phyloP scores from a whole-genome alignment of 2,329 filamentous ascomycete species.

The Ophiocordyceps unilateralis region DNA sequence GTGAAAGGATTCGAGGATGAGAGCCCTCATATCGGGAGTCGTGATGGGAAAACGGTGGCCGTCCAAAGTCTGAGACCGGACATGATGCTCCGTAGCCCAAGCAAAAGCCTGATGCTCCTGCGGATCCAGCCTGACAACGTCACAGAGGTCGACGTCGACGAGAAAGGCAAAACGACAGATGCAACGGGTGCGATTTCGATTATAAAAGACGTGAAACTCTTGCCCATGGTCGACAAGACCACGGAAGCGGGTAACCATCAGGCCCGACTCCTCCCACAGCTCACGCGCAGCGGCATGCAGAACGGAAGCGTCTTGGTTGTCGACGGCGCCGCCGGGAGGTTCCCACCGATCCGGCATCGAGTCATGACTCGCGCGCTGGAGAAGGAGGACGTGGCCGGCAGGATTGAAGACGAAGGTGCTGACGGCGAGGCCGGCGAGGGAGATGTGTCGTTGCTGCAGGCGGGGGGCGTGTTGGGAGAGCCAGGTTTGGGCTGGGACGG shows the following conservation, averaged over 20 bases:
- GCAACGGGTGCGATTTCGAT: neutral
- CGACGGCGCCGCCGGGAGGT: slow-evolving; percentile 22
- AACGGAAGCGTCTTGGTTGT: slow-evolving; percentile 17
- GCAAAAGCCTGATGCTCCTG: slow-evolving; percentile 14
- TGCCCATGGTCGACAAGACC: slow-evolving; percentile 1
- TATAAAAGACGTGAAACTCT: neutral
- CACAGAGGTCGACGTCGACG: slow-evolving; percentile 6
- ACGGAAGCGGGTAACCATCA: slow-evolving; percentile 9
- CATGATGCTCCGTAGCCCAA: slow-evolving; percentile 14
- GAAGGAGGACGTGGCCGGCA: slow-evolving; percentile 14
- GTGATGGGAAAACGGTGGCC: neutral
- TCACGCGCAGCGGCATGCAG: slow-evolving; percentile 21
- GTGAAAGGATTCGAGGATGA: neutral
- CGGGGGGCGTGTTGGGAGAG: neutral
- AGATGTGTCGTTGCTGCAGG: neutral
- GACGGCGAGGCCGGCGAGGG: slow-evolving; percentile 7
- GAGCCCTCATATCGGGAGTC: neutral
- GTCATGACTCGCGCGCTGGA: slow-evolving; percentile 21
- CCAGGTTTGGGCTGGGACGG: neutral
- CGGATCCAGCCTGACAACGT: slow-evolving; percentile 10
- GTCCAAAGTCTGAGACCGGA: neutral
- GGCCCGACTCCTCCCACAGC: slow-evolving; percentile 23
- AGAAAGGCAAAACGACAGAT: slow-evolving; percentile 2
- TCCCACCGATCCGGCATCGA: slow-evolving; percentile 23
- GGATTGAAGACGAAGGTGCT: slow-evolving; percentile 11